Percentiles rank a stretch among this genome's conserved stretches.
phyloP scores from a whole-genome alignment of 1,139 yeast genomes.

The Candida sanyaensis region DNA sequence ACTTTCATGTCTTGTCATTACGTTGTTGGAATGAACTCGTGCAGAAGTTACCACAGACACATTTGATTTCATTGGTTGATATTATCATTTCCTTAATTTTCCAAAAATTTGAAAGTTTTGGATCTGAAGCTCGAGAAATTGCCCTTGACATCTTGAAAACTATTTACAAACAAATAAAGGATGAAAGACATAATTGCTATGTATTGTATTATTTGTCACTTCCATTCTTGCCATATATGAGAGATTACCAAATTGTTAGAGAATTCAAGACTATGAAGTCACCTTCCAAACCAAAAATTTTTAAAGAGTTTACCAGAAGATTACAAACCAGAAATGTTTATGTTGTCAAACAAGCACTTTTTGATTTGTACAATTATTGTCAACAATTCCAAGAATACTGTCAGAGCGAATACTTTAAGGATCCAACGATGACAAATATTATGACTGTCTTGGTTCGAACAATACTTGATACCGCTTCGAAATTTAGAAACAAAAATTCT shows the following conservation, averaged over 20 bases:
- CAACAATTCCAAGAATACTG: conserved; percentile 49
- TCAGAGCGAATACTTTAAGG: conserved; percentile 39
- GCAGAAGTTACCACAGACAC: conserved; percentile 49
- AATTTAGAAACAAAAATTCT: conserved; percentile 51
- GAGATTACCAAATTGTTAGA: conserved; percentile 19
- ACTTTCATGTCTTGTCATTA: conserved; percentile 63
- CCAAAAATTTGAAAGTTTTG: conserved; percentile 63
- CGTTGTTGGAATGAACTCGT: conserved; percentile 67
- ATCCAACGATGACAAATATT: conserved; percentile 29
- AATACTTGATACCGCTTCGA: conserved; percentile 60
- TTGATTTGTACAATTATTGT: conserved; percentile 61
- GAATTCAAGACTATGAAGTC: conserved; percentile 27
- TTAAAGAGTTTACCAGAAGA: conserved; percentile 56
- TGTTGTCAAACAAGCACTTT: conserved; percentile 76
- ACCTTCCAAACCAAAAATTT: conserved; percentile 30
- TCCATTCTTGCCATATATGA: conserved; percentile 46
- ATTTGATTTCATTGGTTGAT: conserved; percentile 50
- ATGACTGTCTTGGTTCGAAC: conserved; percentile 53
- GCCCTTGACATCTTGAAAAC: conserved; percentile 48
- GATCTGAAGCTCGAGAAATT: conserved; percentile 43
- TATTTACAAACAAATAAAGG: conserved; percentile 37
- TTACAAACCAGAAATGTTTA: conserved; percentile 69
- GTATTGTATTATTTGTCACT: conserved; percentile 52
- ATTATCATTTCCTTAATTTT: conserved; percentile 50
- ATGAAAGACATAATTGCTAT: conserved; percentile 35